Percentiles rank a stretch among this genome's conserved stretches.
Evolutionary conservation across 2,329 filamentous ascomycete species (phyloP).

Genomic region (Nothomitra cinnamomea): DNA sequence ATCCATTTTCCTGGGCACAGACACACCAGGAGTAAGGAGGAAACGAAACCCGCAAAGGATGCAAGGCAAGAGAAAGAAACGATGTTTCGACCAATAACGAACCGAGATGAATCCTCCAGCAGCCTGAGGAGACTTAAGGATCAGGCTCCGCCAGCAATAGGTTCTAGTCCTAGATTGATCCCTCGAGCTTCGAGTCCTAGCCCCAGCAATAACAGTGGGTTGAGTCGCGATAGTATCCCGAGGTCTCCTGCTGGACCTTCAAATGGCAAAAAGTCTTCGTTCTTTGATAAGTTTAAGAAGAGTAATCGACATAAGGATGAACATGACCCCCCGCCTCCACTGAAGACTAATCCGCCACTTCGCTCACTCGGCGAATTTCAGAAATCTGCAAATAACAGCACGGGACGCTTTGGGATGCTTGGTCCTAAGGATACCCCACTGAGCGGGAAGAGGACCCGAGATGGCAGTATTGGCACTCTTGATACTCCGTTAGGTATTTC

Average conservation of each 20-base stretch:
- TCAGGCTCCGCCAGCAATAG: constrained; percentile 32
- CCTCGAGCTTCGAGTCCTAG: constrained; percentile 66
- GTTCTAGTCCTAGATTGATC: constrained; percentile 30
- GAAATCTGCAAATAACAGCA: not conserved
- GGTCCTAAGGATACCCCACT: not conserved
- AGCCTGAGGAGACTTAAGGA: constrained; percentile 37
- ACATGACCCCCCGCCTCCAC: constrained; percentile 19
- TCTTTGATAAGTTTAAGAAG: constrained; percentile 36
- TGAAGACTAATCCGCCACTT: constrained; percentile 13
- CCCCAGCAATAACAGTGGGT: constrained; percentile 51
- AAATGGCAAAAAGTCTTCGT: constrained; percentile 16
- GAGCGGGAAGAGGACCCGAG: constrained; percentile 1
- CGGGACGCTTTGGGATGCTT: constrained; percentile 1
- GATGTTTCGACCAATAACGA: constrained; percentile 44
- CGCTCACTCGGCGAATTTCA: not conserved
- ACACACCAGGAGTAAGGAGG: constrained; percentile 55
- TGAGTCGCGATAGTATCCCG: constrained; percentile 12
- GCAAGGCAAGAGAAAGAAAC: constrained; percentile 32
- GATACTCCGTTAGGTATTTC: not conserved
- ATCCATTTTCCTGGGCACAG: constrained; percentile 49
- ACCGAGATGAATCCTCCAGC: constrained; percentile 53
- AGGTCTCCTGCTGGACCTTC: not conserved
- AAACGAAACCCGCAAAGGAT: constrained; percentile 36
- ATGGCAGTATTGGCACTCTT: not conserved
- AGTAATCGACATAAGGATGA: constrained; percentile 25